Base-by-base conservation (phyloP, 192 early-diverging fungal genomes). In the Obelidium mucronatum region DNA sequence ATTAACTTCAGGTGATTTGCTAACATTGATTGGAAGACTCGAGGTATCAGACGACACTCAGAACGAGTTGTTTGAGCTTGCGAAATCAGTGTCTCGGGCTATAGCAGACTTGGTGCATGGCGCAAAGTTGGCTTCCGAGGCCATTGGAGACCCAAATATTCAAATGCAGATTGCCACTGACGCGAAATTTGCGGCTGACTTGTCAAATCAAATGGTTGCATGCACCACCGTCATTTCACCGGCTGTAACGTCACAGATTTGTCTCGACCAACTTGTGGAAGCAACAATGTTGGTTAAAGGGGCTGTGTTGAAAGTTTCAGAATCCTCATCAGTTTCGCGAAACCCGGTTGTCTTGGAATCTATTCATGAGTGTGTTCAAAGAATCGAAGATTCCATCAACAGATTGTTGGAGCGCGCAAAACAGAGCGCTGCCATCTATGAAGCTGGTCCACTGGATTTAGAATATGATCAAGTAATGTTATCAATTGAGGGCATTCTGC, bases 181-280 rank as follows among this genome's bases (percentile, higher is more conserved):
- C 42, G 79, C 84, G 34, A 70, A 80, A 40, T 30, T 67, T 5
- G 64, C 67, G 19, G 83, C 78, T 13, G 86, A 84, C 31, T n/a
- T 53, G 5, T 72, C 82, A 0, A 68, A 78, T 31, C 54, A 76
- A 0, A 31, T 88, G 31, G 76, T 83, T 26, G 85, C 87, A 2
- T 81, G 78, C 30, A 82, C 79, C 2, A 52, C 66, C 5, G 75
- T 78, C 4, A 72, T 90, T 0, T 75, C 82, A 19, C 82, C 86
- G 1, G 65, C 79, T 37, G 65, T 89, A 2, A 79, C 56, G 11
- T 77, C 68, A 37, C 67, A 79, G 17, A 42, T 83, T n/a, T 83
- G 83, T 61, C 63, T 83, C 30, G 88, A 90, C 53, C 85, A 90
- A 58, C 59, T 90, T 22, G 51, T 83, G 37, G 84, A 84, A 55